These are phyloP conservation scores for Alternaria sp. DNA, from an alignment of 2,329 filamentous ascomycete species.

Conservation along the genomic window DNA sequence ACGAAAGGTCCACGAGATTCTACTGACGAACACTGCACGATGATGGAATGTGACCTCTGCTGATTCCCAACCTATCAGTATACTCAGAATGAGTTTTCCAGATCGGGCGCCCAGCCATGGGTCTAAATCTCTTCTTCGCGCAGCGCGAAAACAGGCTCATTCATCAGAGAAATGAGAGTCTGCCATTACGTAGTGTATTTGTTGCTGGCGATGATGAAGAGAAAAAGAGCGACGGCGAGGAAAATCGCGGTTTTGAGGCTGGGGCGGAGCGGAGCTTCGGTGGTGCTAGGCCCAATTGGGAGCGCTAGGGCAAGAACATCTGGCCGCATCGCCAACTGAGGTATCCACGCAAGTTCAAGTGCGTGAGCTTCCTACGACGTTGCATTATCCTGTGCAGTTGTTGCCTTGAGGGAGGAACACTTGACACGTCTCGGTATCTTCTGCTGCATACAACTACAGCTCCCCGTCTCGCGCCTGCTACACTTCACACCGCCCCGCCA, in stretches of 20 bases:
- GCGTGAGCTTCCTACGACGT: constrained; percentile 33
- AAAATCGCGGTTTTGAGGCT: constrained; percentile 39
- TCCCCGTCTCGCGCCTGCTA: constrained; percentile 7
- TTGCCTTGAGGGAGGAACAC: constrained; percentile 14
- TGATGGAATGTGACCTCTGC: constrained; percentile 66
- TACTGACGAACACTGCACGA: not conserved
- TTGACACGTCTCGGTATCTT: constrained; percentile 9
- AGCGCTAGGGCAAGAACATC: constrained; percentile 21
- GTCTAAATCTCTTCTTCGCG: constrained; percentile 66
- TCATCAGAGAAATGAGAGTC: constrained; percentile 55
- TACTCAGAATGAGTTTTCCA: constrained; percentile 69
- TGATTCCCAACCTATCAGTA: constrained; percentile 74
- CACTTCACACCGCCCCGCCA: constrained; percentile 33
- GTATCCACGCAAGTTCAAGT: constrained; percentile 12
- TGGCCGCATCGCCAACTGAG: constrained; percentile 15
- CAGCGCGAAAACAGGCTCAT: constrained; percentile 71
- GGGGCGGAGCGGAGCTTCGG: constrained; percentile 17
- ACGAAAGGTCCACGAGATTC: not conserved
- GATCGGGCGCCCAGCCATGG: constrained; percentile 75
- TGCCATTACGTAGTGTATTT: constrained; percentile 66
- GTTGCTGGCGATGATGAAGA: constrained; percentile 60
- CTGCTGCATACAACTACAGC: constrained; percentile 6
- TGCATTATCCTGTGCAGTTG: constrained; percentile 18
- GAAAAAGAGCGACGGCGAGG: constrained; percentile 50
- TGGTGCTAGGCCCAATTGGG: constrained; percentile 28